phyloP scores from a whole-genome alignment of 495 filamentous ascomycete species.

The Podospora anserina region DNA sequence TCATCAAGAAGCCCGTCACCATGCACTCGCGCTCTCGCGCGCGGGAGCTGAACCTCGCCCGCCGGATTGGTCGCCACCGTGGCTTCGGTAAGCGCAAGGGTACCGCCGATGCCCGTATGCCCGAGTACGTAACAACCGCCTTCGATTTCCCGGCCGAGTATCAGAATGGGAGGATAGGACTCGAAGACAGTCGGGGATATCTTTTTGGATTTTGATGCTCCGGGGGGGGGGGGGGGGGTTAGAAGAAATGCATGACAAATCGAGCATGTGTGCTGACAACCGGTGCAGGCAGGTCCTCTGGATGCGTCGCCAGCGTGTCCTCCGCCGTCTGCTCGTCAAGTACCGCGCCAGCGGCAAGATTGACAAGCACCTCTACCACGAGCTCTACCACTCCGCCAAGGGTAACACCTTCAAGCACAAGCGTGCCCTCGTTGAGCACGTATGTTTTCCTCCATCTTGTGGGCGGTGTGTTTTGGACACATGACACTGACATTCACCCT shows the following conservation, averaged over 20 bases:
- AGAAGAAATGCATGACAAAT: background rate
- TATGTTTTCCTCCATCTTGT: constrained; percentile 53
- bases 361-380: constrained; percentile 99
- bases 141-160: background rate
- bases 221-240: too few relatives aligned
- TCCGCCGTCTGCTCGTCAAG: constrained; percentile 97
- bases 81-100: constrained; percentile 99
- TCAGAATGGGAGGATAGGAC: constrained; percentile 1
- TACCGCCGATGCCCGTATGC: constrained; percentile 99
- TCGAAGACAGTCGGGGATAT: background rate
- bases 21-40: constrained; percentile 98
- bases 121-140: constrained; percentile 63
- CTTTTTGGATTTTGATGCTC: constrained; percentile 7
- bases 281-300: constrained; percentile 81
- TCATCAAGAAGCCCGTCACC: constrained; percentile 99
- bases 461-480: background rate
- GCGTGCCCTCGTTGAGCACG: constrained; percentile 98
- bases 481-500: constrained; percentile 20
- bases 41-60: constrained; percentile 83
- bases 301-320: constrained; percentile 99
- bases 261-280: constrained; percentile 28
- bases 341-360: constrained; percentile 99
- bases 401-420: constrained; percentile 99
- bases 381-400: constrained; percentile 99
- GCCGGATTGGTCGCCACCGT: constrained; percentile 90